Percentiles rank a stretch among this genome's conserved stretches.
These are phyloP conservation scores for Penicillium goetzii DNA, from an alignment of 495 filamentous ascomycete genomes.

Conservation along the genomic window DNA sequence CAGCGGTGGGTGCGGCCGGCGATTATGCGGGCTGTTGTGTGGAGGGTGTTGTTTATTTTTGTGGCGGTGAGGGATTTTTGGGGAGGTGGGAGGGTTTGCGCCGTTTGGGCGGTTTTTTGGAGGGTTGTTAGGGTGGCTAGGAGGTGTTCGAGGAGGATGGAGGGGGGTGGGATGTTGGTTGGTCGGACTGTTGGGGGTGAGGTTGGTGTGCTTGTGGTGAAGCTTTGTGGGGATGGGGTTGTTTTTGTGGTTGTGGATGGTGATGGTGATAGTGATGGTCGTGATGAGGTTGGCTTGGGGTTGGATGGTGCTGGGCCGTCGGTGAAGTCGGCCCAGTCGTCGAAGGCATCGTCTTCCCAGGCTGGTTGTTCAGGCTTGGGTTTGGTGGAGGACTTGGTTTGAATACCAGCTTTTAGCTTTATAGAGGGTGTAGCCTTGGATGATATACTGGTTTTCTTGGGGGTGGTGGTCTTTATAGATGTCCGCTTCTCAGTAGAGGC, in stretches of 20 bases:
- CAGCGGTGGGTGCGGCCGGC: conserved; percentile 84
- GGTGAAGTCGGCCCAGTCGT: conserved; percentile 49
- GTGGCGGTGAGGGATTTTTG: conserved; percentile 25
- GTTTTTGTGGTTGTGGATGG: conserved; percentile 11
- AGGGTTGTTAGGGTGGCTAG: conserved; percentile 61
- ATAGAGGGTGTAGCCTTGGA: not conserved
- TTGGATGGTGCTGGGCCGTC: conserved; percentile 35
- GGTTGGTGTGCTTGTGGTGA: conserved; percentile 13
- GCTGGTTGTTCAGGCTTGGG: conserved; percentile 42
- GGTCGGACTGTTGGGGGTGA: conserved; percentile 58
- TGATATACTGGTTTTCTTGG: conserved; percentile 10
- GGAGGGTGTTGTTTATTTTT: conserved; percentile 57
- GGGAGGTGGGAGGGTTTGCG: conserved; percentile 20
- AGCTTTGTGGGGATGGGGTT: conserved; percentile 21
- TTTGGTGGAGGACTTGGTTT: conserved; percentile 13
- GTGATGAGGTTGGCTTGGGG: conserved; percentile 7
- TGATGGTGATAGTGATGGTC: conserved; percentile 1
- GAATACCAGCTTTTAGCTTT: not conserved
- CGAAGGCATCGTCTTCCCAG: conserved; percentile 60
- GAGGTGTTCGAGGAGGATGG: conserved; percentile 76
- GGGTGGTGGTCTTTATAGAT: conserved; percentile 6
- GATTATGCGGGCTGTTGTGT: conserved; percentile 77
- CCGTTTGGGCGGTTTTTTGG: conserved; percentile 38
- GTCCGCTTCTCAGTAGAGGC: not conserved
- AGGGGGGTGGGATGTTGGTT: conserved; percentile 87